phyloP scores from a whole-genome alignment of 352 stramenopile species.

The Pythium phragmiticola region DNA sequence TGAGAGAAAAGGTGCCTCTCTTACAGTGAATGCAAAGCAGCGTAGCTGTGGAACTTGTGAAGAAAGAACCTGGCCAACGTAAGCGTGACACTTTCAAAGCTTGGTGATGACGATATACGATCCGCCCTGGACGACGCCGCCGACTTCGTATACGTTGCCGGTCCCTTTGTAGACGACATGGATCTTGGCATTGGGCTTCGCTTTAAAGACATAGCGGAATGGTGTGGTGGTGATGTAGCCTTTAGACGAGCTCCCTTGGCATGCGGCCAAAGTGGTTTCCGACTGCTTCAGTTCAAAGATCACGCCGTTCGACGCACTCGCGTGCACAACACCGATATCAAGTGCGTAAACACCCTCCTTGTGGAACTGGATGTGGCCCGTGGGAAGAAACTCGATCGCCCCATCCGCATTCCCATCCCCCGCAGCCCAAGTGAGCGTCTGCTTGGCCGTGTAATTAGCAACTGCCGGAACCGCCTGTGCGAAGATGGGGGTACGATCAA shows the following conservation, averaged over 20 bases:
- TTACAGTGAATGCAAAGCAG: too few relatives aligned
- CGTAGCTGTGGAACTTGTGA: too few relatives aligned
- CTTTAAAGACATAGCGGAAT: conserved; percentile 6
- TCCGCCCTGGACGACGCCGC: too few relatives aligned
- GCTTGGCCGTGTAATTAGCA: not conserved
- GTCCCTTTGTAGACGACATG: not conserved
- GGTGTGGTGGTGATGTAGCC: not conserved
- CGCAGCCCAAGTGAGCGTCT: not conserved
- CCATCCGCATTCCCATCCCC: not conserved
- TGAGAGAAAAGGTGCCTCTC: too few relatives aligned
- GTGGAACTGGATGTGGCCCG: not conserved
- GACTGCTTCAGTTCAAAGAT: conserved; percentile 4
- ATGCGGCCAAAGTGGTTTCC: not conserved
- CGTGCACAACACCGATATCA: not conserved
- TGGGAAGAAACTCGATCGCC: not conserved
- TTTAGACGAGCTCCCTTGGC: not conserved
- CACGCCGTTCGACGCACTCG: not conserved
- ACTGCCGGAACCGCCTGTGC: not conserved
- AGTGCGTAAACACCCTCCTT: conserved; percentile 1
- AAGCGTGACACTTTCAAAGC: too few relatives aligned
- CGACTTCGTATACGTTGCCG: too few relatives aligned
- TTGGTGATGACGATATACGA: too few relatives aligned
- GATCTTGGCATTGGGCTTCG: conserved; percentile 1
- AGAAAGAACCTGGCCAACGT: too few relatives aligned
- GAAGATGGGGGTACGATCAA: not conserved